Evolutionary conservation across 2,329 filamentous ascomycete species (phyloP).

Genomic region (Acrodontium crateriforme): DNA sequence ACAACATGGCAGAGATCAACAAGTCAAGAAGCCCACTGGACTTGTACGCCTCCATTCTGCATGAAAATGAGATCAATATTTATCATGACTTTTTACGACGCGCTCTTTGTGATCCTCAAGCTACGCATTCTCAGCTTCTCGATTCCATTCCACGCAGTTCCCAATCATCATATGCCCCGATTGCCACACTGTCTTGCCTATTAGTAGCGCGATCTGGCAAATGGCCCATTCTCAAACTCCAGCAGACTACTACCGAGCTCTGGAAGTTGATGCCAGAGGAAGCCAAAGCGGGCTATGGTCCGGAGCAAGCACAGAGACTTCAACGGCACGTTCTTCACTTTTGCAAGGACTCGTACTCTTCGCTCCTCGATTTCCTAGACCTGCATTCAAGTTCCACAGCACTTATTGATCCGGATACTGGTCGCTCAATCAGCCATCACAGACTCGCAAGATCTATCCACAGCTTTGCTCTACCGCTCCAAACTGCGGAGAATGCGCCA

Average conservation of each 20-base stretch:
- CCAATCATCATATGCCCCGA: constrained; percentile 12
- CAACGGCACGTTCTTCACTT: constrained; percentile 11
- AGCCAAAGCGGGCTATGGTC: constrained; percentile 18
- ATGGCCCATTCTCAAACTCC: constrained; percentile 18
- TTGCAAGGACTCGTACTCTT: constrained; percentile 16
- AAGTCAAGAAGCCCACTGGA: no score
- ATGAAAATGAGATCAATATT: no score
- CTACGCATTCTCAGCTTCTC: no score
- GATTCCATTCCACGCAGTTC: constrained; percentile 11
- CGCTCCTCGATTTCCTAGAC: constrained; percentile 17
- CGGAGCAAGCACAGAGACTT: constrained; percentile 6
- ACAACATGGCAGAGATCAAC: no score
- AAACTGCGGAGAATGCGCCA: constrained; percentile 2
- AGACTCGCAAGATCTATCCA: constrained; percentile 14
- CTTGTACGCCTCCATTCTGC: no score
- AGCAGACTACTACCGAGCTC: constrained; percentile 23
- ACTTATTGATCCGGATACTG: constrained; percentile 18
- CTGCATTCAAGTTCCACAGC: constrained; percentile 11
- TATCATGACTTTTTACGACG: no score
- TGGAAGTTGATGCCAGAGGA: constrained; percentile 26
- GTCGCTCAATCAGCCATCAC: constrained; percentile 13
- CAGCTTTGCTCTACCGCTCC: constrained; percentile 15
- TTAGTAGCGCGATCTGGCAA: constrained; percentile 10
- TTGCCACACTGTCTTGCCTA: constrained; percentile 15
- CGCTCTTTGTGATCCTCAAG: no score